Evolutionary conservation across 345 rosid genomes (phyloP), one percentile per base, ranked within the genome.

Genomic region (Noccaea bulbosa): DNA sequence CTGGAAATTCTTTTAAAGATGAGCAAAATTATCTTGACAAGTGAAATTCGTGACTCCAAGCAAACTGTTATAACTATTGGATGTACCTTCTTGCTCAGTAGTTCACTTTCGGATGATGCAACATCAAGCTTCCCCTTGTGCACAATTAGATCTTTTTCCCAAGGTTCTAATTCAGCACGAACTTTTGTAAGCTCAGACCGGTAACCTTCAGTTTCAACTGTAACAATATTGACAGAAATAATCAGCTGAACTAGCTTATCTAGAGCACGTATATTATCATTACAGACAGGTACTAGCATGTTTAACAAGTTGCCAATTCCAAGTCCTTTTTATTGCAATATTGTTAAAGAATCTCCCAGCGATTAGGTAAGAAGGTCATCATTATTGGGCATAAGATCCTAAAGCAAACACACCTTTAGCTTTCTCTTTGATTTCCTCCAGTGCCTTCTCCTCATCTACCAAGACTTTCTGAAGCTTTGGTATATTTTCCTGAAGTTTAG

Each of bases 51-150:
- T 7, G n/a, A 51, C 55, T 51, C 27, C 7, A 52, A 43, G n/a
- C 61, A 56, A 57, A 8, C 33, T 7, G 56, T 24, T 50, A 60
- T 45, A 34, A 70, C 14, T 53, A 40, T 73, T 47, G 44, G 44
- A 20, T 72, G 27, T 70, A 94, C 97, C 99, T 91, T 94, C 64
- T 88, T 90, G 41, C 41, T 79, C 81, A 94, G 82, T 67, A 89
- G 95, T 75, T 87, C 87, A 61, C 84, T 82, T 72, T 89, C 96
- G 4, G 95, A 85, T 55, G 74, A 77, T 77, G 99, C 93, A 75
- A 91, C 98, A 64, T 89, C 98, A 80, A 88, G 86, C 71, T 86
- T 85, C 62, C 99, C 99, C 83, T 71, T 91, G 83, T 84, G 97
- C 77, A 80, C 89, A 76, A 91, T 91, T 77, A 91, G 57, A 71